A percentile compares a stretch with the other conserved stretches of the same genome.
Evolutionary conservation across 306 rosid genomes (phyloP).

Genomic region (Castanea sativa): DNA sequence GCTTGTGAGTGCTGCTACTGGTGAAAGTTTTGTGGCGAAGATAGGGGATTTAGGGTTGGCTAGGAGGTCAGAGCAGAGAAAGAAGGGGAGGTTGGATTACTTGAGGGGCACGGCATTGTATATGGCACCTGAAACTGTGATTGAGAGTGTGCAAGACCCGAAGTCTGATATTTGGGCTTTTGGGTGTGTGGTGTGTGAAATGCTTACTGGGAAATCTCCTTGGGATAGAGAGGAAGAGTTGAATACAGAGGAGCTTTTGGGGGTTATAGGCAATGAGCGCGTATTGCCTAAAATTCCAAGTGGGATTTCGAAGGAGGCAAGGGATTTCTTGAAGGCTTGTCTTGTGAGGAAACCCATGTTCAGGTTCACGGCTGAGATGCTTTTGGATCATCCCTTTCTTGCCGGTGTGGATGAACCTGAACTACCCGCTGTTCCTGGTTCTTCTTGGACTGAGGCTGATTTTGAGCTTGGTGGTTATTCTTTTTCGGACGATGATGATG

Average conservation of each 20-base stretch:
- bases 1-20: neutral
- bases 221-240: constrained; percentile 15
- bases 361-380: constrained; percentile 33
- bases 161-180: constrained; percentile 36
- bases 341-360: constrained; percentile 2
- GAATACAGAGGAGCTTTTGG: neutral
- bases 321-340: constrained; percentile 24
- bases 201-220: constrained; percentile 17
- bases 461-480: neutral
- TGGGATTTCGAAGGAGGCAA: constrained; percentile 14
- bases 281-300: constrained; percentile 7
- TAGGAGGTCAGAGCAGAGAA: neutral
- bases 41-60: constrained; percentile 31
- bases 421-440: neutral
- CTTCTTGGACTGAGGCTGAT: neutral
- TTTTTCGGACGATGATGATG: neutral
- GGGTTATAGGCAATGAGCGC: neutral
- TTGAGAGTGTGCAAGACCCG: constrained; percentile 3
- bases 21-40: constrained; percentile 4
- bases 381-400: constrained; percentile 16
- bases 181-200: constrained; percentile 29
- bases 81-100: neutral
- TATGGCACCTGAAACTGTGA: constrained; percentile 28
- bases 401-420: neutral
- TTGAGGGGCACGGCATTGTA: constrained; percentile 22